Conservation (phyloP, 331 rosid genomes). For the Malus hybrid region DNA sequence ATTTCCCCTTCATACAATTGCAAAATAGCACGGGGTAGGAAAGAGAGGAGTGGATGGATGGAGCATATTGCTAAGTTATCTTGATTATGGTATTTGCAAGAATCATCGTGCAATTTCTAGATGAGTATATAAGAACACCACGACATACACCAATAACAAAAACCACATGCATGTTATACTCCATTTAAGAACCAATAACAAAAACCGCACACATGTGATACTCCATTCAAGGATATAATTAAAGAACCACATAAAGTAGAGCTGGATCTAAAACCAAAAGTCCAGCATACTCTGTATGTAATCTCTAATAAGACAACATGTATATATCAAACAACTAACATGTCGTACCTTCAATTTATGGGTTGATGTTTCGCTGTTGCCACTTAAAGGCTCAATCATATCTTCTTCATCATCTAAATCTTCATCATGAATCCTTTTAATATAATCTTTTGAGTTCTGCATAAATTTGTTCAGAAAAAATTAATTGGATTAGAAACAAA, state of each 20-base stretch:
- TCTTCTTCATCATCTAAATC: slow-evolving; percentile 46
- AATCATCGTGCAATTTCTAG: background rate
- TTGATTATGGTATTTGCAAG: background rate
- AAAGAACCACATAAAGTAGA: background rate
- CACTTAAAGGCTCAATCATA: slow-evolving; percentile 18
- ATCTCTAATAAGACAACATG: background rate
- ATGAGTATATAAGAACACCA: background rate
- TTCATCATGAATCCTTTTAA: slow-evolving; percentile 44
- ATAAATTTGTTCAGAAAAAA: background rate
- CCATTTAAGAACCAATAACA: background rate
- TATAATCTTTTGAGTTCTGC: slow-evolving; percentile 51
- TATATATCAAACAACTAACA: background rate
- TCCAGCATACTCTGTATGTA: background rate
- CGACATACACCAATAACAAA: background rate
- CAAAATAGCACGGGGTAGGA: background rate
- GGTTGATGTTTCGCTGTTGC: slow-evolving; percentile 32
- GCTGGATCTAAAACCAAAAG: background rate
- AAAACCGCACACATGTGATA: background rate
- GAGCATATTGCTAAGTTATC: background rate
- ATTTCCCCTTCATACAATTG: background rate
- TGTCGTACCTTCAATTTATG: slow-evolving; percentile 34
- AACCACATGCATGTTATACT: background rate
- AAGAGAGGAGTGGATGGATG: background rate
- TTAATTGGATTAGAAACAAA: background rate
- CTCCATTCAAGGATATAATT: background rate